These are phyloP conservation scores for Penicillium sp. DNA, from an alignment of 2,329 filamentous ascomycete species.

Conservation along the genomic window DNA sequence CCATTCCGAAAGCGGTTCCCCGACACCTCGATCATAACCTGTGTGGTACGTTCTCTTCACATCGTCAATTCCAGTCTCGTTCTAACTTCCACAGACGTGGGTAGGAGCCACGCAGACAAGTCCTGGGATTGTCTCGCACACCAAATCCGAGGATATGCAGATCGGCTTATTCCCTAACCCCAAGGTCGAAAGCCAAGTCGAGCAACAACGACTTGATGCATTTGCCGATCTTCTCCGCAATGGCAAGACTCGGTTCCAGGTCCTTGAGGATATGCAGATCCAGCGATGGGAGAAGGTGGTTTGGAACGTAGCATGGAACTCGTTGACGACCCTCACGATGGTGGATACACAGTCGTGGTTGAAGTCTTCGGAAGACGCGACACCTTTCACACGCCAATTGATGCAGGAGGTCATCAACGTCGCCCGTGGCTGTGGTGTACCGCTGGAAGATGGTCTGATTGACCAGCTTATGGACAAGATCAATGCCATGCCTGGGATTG, in stretches of 20 bases:
- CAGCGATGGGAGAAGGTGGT: conserved; percentile 37
- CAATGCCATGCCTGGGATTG: conserved; percentile 33
- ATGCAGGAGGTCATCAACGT: conserved; percentile 41
- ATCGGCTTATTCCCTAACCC: conserved; percentile 46
- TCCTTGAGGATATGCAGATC: conserved; percentile 31
- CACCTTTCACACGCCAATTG: conserved; percentile 31
- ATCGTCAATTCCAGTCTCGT: not conserved
- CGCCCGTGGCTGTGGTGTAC: conserved; percentile 33
- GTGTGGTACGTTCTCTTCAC: conserved; percentile 34
- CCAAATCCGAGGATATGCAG: conserved; percentile 47
- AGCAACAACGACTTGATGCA: conserved; percentile 33
- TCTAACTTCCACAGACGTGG: conserved; percentile 27
- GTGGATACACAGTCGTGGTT: conserved; percentile 39
- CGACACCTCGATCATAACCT: conserved; percentile 28
- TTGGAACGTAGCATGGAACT: conserved; percentile 39
- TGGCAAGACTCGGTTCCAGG: conserved; percentile 36
- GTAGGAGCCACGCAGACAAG: conserved; percentile 45
- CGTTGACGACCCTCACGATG: conserved; percentile 37
- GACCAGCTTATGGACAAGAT: conserved; percentile 36
- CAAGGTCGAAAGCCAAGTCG: conserved; percentile 19
- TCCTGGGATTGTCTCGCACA: conserved; percentile 46
- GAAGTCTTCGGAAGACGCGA: conserved; percentile 33
- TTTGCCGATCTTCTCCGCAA: conserved; percentile 37
- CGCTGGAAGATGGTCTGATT: conserved; percentile 30
- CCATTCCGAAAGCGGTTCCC: conserved; percentile 30